Percentiles rank a stretch among this genome's conserved stretches.
Evolutionary conservation across 805 yeast genomes (phyloP).

Genomic region (Kodamaea sagamina): DNA sequence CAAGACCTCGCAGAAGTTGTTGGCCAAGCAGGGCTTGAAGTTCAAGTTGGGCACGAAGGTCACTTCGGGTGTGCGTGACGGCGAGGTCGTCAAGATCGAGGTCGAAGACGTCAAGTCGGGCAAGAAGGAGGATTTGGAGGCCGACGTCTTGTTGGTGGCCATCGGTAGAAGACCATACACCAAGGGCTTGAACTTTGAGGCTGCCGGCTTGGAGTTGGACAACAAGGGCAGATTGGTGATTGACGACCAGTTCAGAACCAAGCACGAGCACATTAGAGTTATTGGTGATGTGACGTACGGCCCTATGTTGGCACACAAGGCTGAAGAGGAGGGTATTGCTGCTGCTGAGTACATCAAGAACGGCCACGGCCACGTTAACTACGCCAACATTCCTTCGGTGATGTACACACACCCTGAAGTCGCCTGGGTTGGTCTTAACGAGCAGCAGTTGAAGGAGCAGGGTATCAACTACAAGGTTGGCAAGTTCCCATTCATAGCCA

Average conservation of each 20-base stretch:
- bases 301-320: conserved; percentile 99
- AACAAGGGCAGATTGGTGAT: conserved; percentile 91
- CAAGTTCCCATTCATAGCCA: conserved; percentile 98
- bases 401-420: conserved; percentile 99
- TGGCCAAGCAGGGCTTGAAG: conserved; percentile 92
- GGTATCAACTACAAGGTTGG: conserved; percentile 92
- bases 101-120: conserved; percentile 89
- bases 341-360: conserved; percentile 91
- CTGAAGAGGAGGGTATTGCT: conserved; percentile 99
- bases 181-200: conserved; percentile 84
- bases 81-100: conserved; percentile 83
- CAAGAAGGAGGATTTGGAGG: conserved; percentile 72
- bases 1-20: conserved; percentile 82
- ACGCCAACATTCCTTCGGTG: conserved; percentile 95
- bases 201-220: conserved; percentile 86
- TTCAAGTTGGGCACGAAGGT: conserved; percentile 94
- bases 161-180: conserved; percentile 99
- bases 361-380: conserved; percentile 98
- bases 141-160: conserved; percentile 94
- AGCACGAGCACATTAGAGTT: conserved; percentile 89
- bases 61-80: conserved; percentile 79
- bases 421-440: conserved; percentile 98
- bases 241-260: conserved; percentile 90
- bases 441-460: conserved; percentile 89
- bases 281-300: conserved; percentile 99